A percentile compares a stretch with the other conserved stretches of the same genome.
These are phyloP conservation scores for Macrotyloma uniflorum DNA, from an alignment of 306 rosid species.

Conservation along the genomic window DNA sequence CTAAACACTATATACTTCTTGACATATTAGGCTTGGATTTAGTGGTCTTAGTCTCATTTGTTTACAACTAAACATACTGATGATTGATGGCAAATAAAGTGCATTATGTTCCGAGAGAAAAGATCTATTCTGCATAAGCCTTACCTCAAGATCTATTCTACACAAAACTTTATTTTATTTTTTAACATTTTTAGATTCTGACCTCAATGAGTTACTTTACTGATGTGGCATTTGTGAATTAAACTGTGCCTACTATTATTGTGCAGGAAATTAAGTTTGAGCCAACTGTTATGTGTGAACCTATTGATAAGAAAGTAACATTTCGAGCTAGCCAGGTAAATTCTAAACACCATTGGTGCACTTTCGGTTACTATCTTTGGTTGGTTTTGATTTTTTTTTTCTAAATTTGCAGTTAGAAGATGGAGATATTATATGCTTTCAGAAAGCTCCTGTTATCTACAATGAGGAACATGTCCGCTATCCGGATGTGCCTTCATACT, in stretches of 20 bases:
- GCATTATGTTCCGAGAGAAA: not conserved
- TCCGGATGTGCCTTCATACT: constrained; percentile 91
- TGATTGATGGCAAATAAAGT: constrained; percentile 20
- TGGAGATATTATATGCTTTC: constrained; percentile 94
- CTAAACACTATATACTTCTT: constrained; percentile 10
- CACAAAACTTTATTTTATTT: not conserved
- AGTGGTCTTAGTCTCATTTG: constrained; percentile 5
- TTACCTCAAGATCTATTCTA: not conserved
- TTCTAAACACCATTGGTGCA: not conserved
- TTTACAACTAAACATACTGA: constrained; percentile 3
- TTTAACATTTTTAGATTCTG: not conserved
- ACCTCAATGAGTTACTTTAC: constrained; percentile 2
- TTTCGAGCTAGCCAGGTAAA: constrained; percentile 91
- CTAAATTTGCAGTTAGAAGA: constrained; percentile 77
- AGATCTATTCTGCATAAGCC: constrained; percentile 13
- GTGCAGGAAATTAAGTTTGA: constrained; percentile 95
- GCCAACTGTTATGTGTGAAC: constrained; percentile 97
- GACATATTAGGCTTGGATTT: constrained; percentile 5
- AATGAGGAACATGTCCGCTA: constrained; percentile 63
- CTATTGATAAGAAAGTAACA: constrained; percentile 81
- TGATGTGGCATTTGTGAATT: constrained; percentile 1
- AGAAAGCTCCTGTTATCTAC: constrained; percentile 63
- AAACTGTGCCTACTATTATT: constrained; percentile 21
- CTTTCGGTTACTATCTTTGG: constrained; percentile 7
- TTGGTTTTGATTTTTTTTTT: constrained; percentile 12